phyloP scores from a whole-genome alignment of 2,329 filamentous ascomycete species.

The Penicillium sclerotiorum region DNA sequence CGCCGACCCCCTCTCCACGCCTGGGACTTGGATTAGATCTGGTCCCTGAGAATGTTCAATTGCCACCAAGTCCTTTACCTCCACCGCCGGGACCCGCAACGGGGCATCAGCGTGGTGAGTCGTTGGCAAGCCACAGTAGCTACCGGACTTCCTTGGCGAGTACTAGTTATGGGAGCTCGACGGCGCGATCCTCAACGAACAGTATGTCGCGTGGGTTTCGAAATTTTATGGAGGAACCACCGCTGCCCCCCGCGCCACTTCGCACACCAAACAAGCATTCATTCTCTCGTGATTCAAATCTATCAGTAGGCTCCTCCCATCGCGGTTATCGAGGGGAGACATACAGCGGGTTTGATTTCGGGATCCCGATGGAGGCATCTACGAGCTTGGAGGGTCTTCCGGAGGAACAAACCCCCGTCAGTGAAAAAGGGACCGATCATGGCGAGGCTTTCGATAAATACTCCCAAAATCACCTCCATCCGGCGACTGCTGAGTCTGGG shows the following conservation, averaged over 20 bases:
- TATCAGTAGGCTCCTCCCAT: constrained; percentile 26
- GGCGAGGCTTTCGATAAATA: constrained; percentile 25
- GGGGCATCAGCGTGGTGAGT: constrained; percentile 24
- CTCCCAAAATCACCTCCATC: constrained; percentile 24
- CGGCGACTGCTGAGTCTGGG: constrained; percentile 17
- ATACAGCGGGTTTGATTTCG: constrained; percentile 37
- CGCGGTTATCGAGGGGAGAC: constrained; percentile 24
- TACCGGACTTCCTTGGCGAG: constrained; percentile 46
- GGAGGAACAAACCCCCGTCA: constrained; percentile 15
- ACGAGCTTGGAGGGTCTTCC: constrained; percentile 26
- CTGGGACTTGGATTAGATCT: constrained; percentile 11
- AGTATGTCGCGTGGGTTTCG: constrained; percentile 34
- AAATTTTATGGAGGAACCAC: constrained; percentile 37
- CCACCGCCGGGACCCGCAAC: constrained; percentile 15
- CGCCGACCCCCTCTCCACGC: constrained; percentile 21
- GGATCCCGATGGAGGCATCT: constrained; percentile 17
- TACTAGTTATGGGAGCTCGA: constrained; percentile 40
- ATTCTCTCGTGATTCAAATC: constrained; percentile 26
- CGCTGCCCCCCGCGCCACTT: constrained; percentile 33
- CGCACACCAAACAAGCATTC: constrained; percentile 22
- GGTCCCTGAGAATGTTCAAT: constrained; percentile 23
- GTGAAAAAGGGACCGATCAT: constrained; percentile 15
- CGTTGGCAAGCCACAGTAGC: constrained; percentile 41
- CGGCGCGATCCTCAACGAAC: constrained; percentile 37
- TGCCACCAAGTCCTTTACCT: constrained; percentile 24